These are phyloP conservation scores for Rhazya stricta DNA, from an alignment of 257 asterid species.

Conservation along the genomic window DNA sequence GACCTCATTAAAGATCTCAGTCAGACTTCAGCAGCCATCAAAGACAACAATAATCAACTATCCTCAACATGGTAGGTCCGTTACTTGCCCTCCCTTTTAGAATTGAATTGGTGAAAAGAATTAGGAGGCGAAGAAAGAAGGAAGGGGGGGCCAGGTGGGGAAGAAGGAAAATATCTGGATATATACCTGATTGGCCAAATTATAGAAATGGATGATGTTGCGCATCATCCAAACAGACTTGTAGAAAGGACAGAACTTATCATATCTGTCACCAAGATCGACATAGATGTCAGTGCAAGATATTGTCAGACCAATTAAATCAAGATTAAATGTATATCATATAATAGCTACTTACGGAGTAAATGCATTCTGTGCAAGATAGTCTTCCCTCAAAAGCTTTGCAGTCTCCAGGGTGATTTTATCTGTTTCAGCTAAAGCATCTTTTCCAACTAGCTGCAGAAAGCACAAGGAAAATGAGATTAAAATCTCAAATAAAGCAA, in stretches of 20 bases:
- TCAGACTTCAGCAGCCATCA: background rate
- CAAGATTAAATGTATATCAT: background rate
- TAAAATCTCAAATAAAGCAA: background rate
- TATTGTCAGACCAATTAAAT: background rate
- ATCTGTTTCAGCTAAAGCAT: constrained; percentile 96
- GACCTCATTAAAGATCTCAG: background rate
- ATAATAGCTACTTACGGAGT: constrained; percentile 58
- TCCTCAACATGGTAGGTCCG: background rate
- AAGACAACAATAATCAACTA: background rate
- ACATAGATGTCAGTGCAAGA: background rate
- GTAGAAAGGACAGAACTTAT: constrained; percentile 96
- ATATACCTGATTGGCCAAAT: constrained; percentile 93
- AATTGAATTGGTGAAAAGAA: no score
- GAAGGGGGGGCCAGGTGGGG: background rate
- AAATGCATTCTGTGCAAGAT: constrained; percentile 98
- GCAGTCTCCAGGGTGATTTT: constrained; percentile 97
- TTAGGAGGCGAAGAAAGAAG: background rate
- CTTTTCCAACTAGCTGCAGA: constrained; percentile 95
- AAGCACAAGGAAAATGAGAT: no score
- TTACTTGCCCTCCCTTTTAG: background rate
- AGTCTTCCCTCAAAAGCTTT: constrained; percentile 98
- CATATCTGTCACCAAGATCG: constrained; percentile 55
- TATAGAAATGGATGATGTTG: constrained; percentile 91
- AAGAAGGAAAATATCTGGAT: background rate
- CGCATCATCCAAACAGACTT: constrained; percentile 99